Evolutionary conservation across 164 flowering plant genomes (phyloP), one percentile per base, ranked within the genome.

Genomic region (Malania oleifera): DNA sequence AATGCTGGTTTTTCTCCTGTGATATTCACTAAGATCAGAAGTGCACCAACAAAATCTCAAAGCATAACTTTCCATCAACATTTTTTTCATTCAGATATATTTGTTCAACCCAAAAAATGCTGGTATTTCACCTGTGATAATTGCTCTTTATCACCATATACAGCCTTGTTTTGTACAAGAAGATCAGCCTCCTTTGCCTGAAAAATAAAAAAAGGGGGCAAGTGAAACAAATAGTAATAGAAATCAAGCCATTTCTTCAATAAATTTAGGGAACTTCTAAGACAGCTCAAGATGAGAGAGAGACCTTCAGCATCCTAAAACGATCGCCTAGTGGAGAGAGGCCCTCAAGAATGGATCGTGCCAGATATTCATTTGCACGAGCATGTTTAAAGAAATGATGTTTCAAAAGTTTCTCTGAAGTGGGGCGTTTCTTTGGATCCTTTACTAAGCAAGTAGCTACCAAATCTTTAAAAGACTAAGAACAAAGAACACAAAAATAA

Each of bases 361-460:
- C 67, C 60, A 90, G 45, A 73, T 70, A 88, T 27, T 90, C 99
- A 62, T 14, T 35, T 38, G 91, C 29, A 11, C 78, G 82, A 23
- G 91, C 89, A 68, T 82, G 80, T 65, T 85, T 93, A 64, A 93
- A 93, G 64, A 93, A 93, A 54, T 40, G 71, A 63, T 90, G 99
- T 80, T 85, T 93, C 71, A 90, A 63, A 64, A 93, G 92, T 77
- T 86, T 93, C 58, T 90, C 95, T 52, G 99, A 70, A 19, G 86
- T 62, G 9, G 97, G 99, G 22, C 97, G 89, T 57, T 93, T 93
- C 75, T 82, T 86, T 39, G 96, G 99, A 74, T 93, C 97, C 77
- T 93, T 93, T 57, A 88, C 97, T 68, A 93, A 77, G 86, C 99
- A 93, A 54, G 85, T 72, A 65, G 95, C 91, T 17, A 93, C 91